These are phyloP conservation scores for Lactarius pseudohatsudake DNA, from an alignment of 768 basidiomycete species.

Conservation along the genomic window DNA sequence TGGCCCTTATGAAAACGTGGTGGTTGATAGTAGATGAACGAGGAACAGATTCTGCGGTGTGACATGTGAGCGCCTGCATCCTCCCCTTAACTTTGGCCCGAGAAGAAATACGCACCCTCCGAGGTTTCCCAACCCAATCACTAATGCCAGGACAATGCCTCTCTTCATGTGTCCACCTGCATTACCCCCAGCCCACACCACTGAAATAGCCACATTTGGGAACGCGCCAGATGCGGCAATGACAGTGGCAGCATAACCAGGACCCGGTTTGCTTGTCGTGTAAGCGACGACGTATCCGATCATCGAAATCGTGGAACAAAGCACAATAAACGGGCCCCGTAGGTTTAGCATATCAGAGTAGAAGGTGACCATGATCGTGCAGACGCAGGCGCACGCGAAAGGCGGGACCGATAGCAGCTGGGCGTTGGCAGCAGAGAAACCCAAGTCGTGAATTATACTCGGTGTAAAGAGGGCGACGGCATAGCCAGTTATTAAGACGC, in stretches of 20 bases:
- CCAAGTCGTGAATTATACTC: constrained; percentile 40
- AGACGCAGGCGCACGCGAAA: constrained; percentile 36
- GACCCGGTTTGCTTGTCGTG: constrained; percentile 33
- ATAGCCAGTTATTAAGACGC: constrained; percentile 48
- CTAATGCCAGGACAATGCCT: constrained; percentile 52
- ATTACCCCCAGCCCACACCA: constrained; percentile 58
- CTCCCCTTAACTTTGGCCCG: constrained; percentile 3
- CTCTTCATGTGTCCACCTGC: constrained; percentile 56
- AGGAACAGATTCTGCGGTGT: constrained; percentile 41
- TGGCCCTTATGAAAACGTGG: constrained; percentile 42
- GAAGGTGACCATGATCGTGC: constrained; percentile 35
- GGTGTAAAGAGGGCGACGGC: constrained; percentile 42
- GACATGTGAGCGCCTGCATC: background rate
- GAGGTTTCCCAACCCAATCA: constrained; percentile 55
- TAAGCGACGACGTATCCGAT: constrained; percentile 56
- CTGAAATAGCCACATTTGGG: constrained; percentile 47
- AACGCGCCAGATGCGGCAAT: constrained; percentile 54
- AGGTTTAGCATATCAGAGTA: constrained; percentile 39
- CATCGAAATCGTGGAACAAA: constrained; percentile 43
- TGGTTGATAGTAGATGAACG: constrained; percentile 43
- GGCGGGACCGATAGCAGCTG: constrained; percentile 43
- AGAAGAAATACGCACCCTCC: constrained; percentile 44
- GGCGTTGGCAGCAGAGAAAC: constrained; percentile 47
- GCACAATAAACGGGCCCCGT: constrained; percentile 52
- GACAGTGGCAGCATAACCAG: constrained; percentile 49